Percentiles rank a stretch among this genome's conserved stretches.
Evolutionary conservation across 192 early-diverging fungal genomes (phyloP).

Genomic region (Gryganskiella cystojenkinii): DNA sequence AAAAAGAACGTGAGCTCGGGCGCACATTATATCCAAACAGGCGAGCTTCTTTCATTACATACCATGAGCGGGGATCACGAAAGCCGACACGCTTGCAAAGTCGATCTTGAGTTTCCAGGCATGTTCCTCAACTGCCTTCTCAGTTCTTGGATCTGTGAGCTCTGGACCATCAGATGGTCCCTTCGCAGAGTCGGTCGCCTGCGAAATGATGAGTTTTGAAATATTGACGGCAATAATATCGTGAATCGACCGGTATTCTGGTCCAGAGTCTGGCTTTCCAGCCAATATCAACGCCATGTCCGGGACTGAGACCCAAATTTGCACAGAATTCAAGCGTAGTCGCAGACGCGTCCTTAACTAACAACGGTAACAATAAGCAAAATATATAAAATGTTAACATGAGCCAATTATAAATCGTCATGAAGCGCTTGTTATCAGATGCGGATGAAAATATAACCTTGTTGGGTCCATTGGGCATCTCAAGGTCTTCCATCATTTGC

Average conservation of each 20-base stretch:
- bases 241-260: constrained; percentile 40
- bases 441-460: constrained; percentile 27
- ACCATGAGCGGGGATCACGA: constrained; percentile 40
- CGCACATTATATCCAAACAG: too few relatives aligned
- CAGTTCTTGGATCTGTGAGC: neutral
- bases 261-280: constrained; percentile 27
- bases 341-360: constrained; percentile 28
- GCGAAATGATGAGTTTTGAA: constrained; percentile 31
- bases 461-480: neutral
- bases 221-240: constrained; percentile 35
- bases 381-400: neutral
- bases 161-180: neutral
- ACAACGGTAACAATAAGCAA: neutral
- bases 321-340: constrained; percentile 42
- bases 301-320: constrained; percentile 43
- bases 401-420: neutral
- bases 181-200: neutral
- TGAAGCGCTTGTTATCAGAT: neutral
- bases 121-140: neutral
- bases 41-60: constrained; percentile 39
- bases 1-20: constrained; percentile 31
- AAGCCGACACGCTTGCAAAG: constrained; percentile 29
- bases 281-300: constrained; percentile 22
- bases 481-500: constrained; percentile 51
- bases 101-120: constrained; percentile 28